These are phyloP conservation scores for Sordariomycetes sp. DNA, from an alignment of 2,329 filamentous ascomycete genomes.

Conservation along the genomic window DNA sequence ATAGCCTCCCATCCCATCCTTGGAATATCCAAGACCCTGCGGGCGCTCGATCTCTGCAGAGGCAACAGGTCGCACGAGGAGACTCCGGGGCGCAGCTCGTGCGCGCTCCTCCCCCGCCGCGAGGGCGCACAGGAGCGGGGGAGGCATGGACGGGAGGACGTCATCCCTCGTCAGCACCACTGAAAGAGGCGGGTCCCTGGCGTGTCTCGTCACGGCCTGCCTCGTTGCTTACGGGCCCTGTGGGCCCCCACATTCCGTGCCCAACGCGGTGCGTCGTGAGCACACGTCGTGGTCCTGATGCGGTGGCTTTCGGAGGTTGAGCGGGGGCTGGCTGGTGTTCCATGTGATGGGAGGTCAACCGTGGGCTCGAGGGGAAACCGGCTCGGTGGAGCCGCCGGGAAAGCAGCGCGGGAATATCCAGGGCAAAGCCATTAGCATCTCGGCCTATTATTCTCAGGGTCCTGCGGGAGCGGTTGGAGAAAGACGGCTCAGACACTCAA, in stretches of 20 bases:
- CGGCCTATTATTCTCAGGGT: background rate
- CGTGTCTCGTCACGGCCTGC: background rate
- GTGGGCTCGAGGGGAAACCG: background rate
- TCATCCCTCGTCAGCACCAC: background rate
- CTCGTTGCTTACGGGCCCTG: background rate
- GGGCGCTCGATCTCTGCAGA: too few species aligned
- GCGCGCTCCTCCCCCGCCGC: too few species aligned
- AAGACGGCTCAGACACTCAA: background rate
- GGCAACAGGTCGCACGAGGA: too few species aligned
- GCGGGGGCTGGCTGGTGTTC: background rate
- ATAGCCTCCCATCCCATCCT: too few species aligned
- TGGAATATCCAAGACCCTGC: too few species aligned
- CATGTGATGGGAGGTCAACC: background rate
- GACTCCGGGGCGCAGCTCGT: too few species aligned
- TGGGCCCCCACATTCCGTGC: background rate
- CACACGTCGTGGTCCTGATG: background rate
- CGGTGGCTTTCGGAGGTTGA: background rate
- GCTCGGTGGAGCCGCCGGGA: background rate
- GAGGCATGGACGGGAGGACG: background rate
- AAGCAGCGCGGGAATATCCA: background rate
- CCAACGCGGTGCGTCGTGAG: background rate
- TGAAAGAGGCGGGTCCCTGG: background rate
- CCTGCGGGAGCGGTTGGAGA: background rate
- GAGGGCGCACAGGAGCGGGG: background rate
- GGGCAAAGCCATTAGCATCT: background rate